These are phyloP conservation scores for Stephania yunnanensis DNA, from an alignment of 164 flowering plant genomes.

Conservation along the genomic window DNA sequence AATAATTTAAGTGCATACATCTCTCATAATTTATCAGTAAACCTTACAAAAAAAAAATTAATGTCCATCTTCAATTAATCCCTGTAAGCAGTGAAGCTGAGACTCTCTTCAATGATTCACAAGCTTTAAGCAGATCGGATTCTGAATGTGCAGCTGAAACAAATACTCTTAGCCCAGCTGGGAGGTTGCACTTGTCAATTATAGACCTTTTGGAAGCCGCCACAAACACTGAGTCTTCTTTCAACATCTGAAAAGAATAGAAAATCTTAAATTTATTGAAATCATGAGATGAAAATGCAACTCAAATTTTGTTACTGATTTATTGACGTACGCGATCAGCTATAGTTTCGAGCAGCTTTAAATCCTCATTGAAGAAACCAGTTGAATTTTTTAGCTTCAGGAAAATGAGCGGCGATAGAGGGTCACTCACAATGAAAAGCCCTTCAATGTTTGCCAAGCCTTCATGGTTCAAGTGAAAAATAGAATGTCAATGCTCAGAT, in stretches of 20 bases:
- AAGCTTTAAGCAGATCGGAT: slow-evolving; percentile 55
- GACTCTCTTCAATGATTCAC: slow-evolving; percentile 33
- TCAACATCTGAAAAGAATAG: slow-evolving; percentile 48
- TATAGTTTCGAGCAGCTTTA: slow-evolving; percentile 62
- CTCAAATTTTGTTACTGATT: neutral
- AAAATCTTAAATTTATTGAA: neutral
- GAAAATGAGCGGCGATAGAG: slow-evolving; percentile 70
- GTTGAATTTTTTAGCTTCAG: slow-evolving; percentile 59
- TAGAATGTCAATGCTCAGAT: neutral
- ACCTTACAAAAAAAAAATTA: neutral
- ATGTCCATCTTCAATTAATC: neutral
- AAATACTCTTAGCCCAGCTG: slow-evolving; percentile 65
- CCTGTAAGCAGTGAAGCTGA: slow-evolving; percentile 19
- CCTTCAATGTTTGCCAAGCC: slow-evolving; percentile 61
- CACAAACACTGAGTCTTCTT: slow-evolving; percentile 49
- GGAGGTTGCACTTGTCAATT: slow-evolving; percentile 71
- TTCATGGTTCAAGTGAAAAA: slow-evolving; percentile 25
- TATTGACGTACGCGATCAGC: slow-evolving; percentile 50
- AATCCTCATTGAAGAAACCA: slow-evolving; percentile 53
- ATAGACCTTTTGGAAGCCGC: slow-evolving; percentile 59
- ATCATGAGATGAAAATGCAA: neutral
- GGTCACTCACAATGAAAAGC: slow-evolving; percentile 59
- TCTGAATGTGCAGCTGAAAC: slow-evolving; percentile 91
- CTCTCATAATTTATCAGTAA: neutral
- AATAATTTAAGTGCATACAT: neutral